A percentile compares a stretch with the other conserved stretches of the same genome.
These are phyloP conservation scores for Gymnopilus junonius DNA, from an alignment of 768 basidiomycete species.

Conservation along the genomic window DNA sequence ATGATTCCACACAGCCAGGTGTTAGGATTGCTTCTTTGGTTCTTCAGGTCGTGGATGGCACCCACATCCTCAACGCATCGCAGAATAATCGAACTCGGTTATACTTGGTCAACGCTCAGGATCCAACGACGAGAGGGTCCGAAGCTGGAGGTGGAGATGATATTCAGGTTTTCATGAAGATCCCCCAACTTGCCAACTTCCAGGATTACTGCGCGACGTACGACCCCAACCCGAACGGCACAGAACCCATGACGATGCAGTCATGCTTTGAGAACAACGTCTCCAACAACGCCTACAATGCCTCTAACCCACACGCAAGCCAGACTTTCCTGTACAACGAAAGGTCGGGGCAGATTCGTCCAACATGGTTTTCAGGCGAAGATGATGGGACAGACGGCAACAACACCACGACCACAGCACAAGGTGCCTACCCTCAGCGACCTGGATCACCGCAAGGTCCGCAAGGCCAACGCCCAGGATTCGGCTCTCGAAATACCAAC, in stretches of 20 bases:
- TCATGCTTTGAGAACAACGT: constrained; percentile 38
- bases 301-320: constrained; percentile 36
- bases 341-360: constrained; percentile 51
- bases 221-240: constrained; percentile 50
- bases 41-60: constrained; percentile 24
- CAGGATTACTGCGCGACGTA: constrained; percentile 65
- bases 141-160: constrained; percentile 17
- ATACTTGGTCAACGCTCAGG: constrained; percentile 35
- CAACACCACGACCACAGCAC: constrained; percentile 10
- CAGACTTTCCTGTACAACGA: constrained; percentile 66
- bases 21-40: constrained; percentile 24
- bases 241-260: constrained; percentile 55
- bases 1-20: constrained; percentile 9
- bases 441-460: not conserved
- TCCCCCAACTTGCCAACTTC: constrained; percentile 27
- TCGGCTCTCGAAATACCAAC: constrained; percentile 14
- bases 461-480: not conserved
- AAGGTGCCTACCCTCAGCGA: not conserved
- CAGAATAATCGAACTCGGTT: constrained; percentile 49
- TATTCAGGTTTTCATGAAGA: constrained; percentile 44
- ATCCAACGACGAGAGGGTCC: not conserved
- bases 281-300: not conserved
- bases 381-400: constrained; percentile 27
- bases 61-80: constrained; percentile 53
- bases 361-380: constrained; percentile 47